Base-by-base conservation (phyloP, 768 basidiomycete genomes). In the Terana coerulea region DNA sequence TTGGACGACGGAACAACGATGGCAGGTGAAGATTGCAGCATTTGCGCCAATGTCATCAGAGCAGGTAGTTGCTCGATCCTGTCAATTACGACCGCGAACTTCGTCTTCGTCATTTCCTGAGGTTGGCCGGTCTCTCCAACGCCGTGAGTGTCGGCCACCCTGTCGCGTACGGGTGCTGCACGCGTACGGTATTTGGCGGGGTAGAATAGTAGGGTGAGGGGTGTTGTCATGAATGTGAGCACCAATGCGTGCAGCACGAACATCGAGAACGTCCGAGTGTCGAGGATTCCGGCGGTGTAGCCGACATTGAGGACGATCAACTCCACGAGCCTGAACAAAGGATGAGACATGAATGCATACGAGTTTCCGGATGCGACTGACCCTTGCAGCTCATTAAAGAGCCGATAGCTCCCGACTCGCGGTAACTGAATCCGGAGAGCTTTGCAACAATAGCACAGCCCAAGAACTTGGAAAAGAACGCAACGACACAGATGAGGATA, bases 281-380 rank as follows among this genome's bases (percentile, higher is more conserved):
- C 74, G 40, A 88, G 73, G 49, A 89, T 83, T 11, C 69, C 69
- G 2, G 89, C 89, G 54, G 74, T 66, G 7, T 90, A 74, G 44
- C 93, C 93, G 56, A 95, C 83, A 63, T 97, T 97, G 61, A 95
- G 79, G 7, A 94, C 92, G 56, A 97, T 94, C 25, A 95, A 80
- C 65, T 95, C 92, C 22, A 94, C 91, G 19, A 84, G 72, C 29
- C 82, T 84, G 52, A 22, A 9, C 21, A 33, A 31, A 51, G 51
- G 43, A 29, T 30, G 53, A 14, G 29, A 0, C 30, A 30, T 36
- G 17, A 31, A 11, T 25, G 35, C 40, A 24, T 52, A 17, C 6
- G 30, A 31, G 9, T 10, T 15, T 19, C 9, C 24, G 28, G 24
- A 49, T 37, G 3, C 17, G 68, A 78, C 41, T 52, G 86, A 86